These are phyloP conservation scores for Aureobasidium sp. DNA, from an alignment of 2,329 filamentous ascomycete genomes.

Conservation along the genomic window DNA sequence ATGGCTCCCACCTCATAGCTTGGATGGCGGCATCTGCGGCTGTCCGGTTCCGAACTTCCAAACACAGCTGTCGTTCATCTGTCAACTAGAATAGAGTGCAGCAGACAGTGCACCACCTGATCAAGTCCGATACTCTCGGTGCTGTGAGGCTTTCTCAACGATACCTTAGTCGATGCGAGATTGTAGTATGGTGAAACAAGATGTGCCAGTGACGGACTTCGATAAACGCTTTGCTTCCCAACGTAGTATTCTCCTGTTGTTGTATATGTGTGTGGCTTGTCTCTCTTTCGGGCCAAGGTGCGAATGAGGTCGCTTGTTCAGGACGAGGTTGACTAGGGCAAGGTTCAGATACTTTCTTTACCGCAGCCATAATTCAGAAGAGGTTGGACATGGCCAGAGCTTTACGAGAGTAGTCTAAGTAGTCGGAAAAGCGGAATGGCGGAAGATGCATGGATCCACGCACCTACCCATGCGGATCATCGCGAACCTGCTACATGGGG, in stretches of 20 bases:
- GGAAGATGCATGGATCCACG: not conserved
- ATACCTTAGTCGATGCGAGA: not conserved
- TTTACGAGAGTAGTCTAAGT: not conserved
- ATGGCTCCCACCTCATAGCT: not conserved
- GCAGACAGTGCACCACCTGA: not conserved
- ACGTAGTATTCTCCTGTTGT: not conserved
- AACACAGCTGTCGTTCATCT: not conserved
- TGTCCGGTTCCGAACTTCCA: not conserved
- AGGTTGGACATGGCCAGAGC: not conserved
- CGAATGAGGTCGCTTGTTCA: not conserved
- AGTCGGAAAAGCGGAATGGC: not conserved
- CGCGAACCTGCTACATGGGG: slow-evolving; percentile 3
- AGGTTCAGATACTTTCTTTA: not conserved
- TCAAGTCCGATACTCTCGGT: not conserved
- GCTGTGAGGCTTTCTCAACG: not conserved
- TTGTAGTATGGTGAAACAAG: not conserved
- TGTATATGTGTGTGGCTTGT: not conserved
- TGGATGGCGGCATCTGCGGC: not conserved
- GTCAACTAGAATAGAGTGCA: not conserved
- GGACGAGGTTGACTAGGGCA: not conserved
- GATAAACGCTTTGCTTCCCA: not conserved
- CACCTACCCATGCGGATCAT: not conserved
- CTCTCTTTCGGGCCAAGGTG: not conserved
- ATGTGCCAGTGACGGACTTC: not conserved
- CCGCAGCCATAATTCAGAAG: not conserved